A percentile compares a stretch with the other conserved stretches of the same genome.
Evolutionary conservation across 208 protist genomes (phyloP).

Genomic region (Acanthamoeba culbertsoni): DNA sequence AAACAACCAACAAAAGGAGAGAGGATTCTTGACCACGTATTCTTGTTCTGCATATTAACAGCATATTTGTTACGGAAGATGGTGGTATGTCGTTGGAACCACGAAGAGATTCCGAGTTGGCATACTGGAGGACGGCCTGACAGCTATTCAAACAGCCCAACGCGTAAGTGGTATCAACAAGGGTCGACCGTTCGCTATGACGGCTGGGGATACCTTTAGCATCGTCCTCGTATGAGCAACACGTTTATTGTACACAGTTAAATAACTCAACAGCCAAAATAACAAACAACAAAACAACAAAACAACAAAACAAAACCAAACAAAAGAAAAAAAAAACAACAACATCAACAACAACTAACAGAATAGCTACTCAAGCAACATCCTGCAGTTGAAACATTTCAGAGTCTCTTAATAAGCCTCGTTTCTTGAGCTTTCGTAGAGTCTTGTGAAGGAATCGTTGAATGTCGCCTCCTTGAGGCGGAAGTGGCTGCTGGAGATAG

Average conservation of each 20-base stretch:
- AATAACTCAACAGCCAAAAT: too few species aligned
- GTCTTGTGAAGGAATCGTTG: not conserved
- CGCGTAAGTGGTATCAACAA: not conserved
- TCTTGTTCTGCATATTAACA: not conserved
- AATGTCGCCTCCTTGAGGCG: not conserved
- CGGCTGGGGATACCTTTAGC: not conserved
- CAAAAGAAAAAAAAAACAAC: too few species aligned
- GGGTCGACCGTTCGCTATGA: not conserved
- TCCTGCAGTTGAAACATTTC: too few species aligned
- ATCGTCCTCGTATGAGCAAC: not conserved
- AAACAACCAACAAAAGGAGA: too few species aligned
- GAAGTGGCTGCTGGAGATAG: not conserved
- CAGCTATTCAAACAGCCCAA: not conserved
- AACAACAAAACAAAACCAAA: too few species aligned
- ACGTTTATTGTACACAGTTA: too few species aligned
- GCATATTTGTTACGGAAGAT: not conserved
- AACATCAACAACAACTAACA: too few species aligned
- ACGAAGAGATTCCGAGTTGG: not conserved
- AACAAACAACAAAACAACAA: too few species aligned
- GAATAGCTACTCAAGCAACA: too few species aligned
- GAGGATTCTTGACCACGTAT: too few species aligned
- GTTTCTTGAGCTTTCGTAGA: not conserved
- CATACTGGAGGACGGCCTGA: not conserved
- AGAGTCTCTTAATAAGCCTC: too few species aligned
- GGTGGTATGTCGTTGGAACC: not conserved